A percentile compares a stretch with the other conserved stretches of the same genome.
Evolutionary conservation across 352 stramenopile genomes (phyloP).

Genomic region (Phytophthora citrophthora): DNA sequence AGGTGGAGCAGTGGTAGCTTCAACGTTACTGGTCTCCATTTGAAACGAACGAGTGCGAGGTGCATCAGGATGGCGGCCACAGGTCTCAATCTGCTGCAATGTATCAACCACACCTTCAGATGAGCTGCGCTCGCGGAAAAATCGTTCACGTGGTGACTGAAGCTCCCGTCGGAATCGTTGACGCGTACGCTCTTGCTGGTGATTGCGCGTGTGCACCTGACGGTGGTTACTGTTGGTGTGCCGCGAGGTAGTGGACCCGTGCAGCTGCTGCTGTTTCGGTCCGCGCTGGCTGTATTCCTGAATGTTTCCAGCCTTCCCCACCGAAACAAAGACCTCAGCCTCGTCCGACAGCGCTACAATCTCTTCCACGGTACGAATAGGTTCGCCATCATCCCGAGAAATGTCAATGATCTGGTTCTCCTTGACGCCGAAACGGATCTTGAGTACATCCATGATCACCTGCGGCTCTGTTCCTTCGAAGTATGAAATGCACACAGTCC

Average conservation of each 20-base stretch:
- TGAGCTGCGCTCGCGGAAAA: conserved; percentile 59
- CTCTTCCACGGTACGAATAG: conserved; percentile 54
- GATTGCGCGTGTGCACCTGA: conserved; percentile 19
- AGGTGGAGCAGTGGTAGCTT: conserved; percentile 16
- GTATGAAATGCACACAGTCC: conserved; percentile 81
- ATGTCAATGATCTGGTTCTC: conserved; percentile 83
- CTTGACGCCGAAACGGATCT: conserved; percentile 80
- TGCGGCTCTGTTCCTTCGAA: conserved; percentile 81
- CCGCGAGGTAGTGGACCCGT: conserved; percentile 16
- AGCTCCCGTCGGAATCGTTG: conserved; percentile 35
- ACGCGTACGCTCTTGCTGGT: conserved; percentile 37
- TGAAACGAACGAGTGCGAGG: conserved; percentile 61
- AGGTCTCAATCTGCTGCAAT: conserved; percentile 41
- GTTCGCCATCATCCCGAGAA: conserved; percentile 71
- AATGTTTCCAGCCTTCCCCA: conserved; percentile 82
- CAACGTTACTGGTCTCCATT: conserved; percentile 41
- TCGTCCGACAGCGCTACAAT: conserved; percentile 62
- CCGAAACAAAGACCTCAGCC: conserved; percentile 73
- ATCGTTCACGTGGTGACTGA: conserved; percentile 41
- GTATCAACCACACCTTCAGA: conserved; percentile 58
- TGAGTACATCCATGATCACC: conserved; percentile 76
- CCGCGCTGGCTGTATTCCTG: conserved; percentile 50
- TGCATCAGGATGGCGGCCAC: conserved; percentile 29
- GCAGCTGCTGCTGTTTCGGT: conserved; percentile 30
- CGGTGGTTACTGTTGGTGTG: conserved; percentile 26